A percentile compares a stretch with the other conserved stretches of the same genome.
Evolutionary conservation across 768 basidiomycete genomes (phyloP).

Genomic region (Mycena belliarum): DNA sequence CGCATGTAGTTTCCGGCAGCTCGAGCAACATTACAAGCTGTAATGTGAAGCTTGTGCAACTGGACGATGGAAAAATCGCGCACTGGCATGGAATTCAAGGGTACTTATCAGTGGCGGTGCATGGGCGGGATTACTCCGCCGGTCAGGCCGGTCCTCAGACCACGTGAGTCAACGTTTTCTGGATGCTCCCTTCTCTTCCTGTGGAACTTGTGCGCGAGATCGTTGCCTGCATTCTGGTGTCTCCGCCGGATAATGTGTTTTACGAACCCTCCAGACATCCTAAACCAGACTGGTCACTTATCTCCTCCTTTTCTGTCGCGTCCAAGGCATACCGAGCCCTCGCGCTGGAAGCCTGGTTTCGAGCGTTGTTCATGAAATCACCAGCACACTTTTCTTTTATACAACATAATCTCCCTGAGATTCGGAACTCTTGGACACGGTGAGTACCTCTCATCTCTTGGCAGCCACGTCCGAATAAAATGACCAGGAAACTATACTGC

Average conservation of each 20-base stretch:
- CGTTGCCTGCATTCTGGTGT: slow-evolving; percentile 25
- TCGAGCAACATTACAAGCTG: slow-evolving; percentile 24
- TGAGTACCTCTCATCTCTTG: not conserved
- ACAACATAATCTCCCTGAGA: slow-evolving; percentile 27
- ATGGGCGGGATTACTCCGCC: no score
- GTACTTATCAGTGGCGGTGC: no score
- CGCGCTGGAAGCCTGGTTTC: slow-evolving; percentile 35
- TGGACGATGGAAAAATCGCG: slow-evolving; percentile 16
- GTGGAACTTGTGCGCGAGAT: slow-evolving; percentile 38
- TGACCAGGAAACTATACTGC: slow-evolving; percentile 33
- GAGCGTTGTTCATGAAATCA: slow-evolving; percentile 27
- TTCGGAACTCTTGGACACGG: slow-evolving; percentile 28
- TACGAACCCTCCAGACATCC: not conserved
- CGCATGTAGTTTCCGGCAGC: slow-evolving; percentile 23
- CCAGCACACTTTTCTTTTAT: slow-evolving; percentile 27
- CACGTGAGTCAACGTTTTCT: no score
- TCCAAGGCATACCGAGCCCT: slow-evolving; percentile 32
- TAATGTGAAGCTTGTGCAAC: slow-evolving; percentile 17
- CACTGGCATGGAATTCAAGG: not conserved
- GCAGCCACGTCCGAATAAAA: not conserved
- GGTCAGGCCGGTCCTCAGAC: no score
- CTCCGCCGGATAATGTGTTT: not conserved
- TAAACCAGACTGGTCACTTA: slow-evolving; percentile 24
- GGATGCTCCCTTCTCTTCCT: slow-evolving; percentile 9
- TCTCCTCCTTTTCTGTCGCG: slow-evolving; percentile 31